A percentile compares a stretch with the other conserved stretches of the same genome.
phyloP scores from a whole-genome alignment of 1,284 basidiomycete genomes.

The Cryptococcus amylolentus region DNA sequence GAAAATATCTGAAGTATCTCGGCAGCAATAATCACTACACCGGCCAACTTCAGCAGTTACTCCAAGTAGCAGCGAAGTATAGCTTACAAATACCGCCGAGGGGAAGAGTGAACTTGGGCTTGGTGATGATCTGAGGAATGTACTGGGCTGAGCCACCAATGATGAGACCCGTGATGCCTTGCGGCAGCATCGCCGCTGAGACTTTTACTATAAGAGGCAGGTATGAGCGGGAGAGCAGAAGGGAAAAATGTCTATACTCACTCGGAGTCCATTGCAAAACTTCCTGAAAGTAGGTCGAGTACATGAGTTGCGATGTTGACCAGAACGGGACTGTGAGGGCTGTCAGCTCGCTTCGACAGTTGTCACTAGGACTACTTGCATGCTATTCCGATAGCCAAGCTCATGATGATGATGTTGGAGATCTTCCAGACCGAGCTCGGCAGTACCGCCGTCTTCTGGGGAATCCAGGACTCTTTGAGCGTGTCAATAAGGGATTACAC shows the following conservation, averaged over 20 bases:
- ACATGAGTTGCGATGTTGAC: conserved; percentile 37
- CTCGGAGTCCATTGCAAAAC: conserved; percentile 16
- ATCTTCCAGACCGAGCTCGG: conserved; percentile 35
- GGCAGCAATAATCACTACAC: conserved; percentile 27
- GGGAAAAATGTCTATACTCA: not conserved
- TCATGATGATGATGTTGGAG: conserved; percentile 33
- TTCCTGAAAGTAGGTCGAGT: conserved; percentile 20
- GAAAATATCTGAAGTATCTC: conserved; percentile 35
- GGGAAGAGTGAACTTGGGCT: conserved; percentile 25
- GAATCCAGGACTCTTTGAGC: conserved; percentile 23
- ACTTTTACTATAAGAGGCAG: conserved; percentile 20
- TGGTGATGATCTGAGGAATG: conserved; percentile 31
- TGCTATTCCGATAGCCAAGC: conserved; percentile 21
- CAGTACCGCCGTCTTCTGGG: conserved; percentile 27
- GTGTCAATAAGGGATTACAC: not conserved
- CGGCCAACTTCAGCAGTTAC: not conserved
- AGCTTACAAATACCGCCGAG: conserved; percentile 27
- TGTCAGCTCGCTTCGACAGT: not conserved
- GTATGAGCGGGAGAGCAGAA: not conserved
- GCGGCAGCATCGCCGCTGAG: conserved; percentile 34
- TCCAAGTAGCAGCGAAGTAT: not conserved
- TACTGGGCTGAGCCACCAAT: conserved; percentile 27
- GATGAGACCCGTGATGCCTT: conserved; percentile 34
- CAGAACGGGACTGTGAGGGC: conserved; percentile 30
- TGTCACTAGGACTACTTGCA: conserved; percentile 1